Base-by-base conservation (phyloP, 2,329 filamentous ascomycete species). In the Cordyceps javanica region DNA sequence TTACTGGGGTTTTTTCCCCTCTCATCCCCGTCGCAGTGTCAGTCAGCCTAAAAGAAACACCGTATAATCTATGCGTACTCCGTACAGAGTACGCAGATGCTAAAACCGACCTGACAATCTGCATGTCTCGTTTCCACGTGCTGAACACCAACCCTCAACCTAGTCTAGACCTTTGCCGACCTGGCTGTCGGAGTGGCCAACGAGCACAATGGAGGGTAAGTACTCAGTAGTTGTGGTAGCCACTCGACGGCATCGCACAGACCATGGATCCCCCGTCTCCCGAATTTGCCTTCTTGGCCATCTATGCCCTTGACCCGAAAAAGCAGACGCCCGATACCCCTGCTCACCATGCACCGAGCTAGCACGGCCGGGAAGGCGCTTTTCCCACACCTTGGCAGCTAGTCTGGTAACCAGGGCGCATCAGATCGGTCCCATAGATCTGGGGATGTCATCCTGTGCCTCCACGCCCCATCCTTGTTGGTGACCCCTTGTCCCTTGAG, bases 41-140 rank as follows among this genome's bases (percentile, higher is more conserved):
- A 23, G 30, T 38, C 23, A 21, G 11, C 19, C 3, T 10, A 2
- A 14, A 26, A 45, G 2, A 46, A 21, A 16, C n/a, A 21, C 16
- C 5, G 3, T 11, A 21, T 21, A 34, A 9, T 19, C 39, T 28
- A 55, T 32, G 13, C n/a, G 23, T n/a, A n/a, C n/a, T n/a, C n/a
- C n/a, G n/a, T n/a, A n/a, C n/a, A n/a, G n/a, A n/a, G n/a, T n/a
- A 51, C 39, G 34, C 30, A n/a, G 21, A 28, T 42, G 25, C 4
- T n/a, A 44, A 11, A 28, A 19, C 13, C 26, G 7, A 5, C 19
- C 21, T 3, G 1, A 19, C 34, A 48, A 32, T 30, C 34, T 55
- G 53, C 53, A 55, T 55, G 53, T 49, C 53, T 49, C 32, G 54
- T 30, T 56, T 34, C 54, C 54, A 42, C 53, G 53, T 56, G 54